Conservation (phyloP, 2,329 filamentous ascomycete species). For the Fusarium proliferatum region DNA sequence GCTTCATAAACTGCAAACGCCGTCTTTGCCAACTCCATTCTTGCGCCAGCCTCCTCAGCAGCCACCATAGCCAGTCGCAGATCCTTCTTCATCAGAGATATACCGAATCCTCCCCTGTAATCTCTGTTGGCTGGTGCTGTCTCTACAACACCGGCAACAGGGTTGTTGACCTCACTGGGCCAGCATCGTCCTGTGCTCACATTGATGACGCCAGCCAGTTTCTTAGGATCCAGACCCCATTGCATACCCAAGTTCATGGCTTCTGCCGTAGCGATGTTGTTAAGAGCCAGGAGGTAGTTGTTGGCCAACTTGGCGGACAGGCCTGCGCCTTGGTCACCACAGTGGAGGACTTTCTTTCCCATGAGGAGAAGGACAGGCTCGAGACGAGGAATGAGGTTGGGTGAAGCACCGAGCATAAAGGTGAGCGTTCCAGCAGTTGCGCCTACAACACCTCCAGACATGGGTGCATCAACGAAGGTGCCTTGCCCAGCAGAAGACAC, state of each 20-base stretch:
- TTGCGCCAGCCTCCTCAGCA: slow-evolving; percentile 73
- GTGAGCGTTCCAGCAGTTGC: slow-evolving; percentile 88
- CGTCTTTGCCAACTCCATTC: slow-evolving; percentile 70
- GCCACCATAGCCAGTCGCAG: slow-evolving; percentile 78
- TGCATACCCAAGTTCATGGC: slow-evolving; percentile 73
- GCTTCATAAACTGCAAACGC: slow-evolving; percentile 75
- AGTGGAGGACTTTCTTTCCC: slow-evolving; percentile 87
- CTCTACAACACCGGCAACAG: slow-evolving; percentile 85
- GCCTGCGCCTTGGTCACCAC: slow-evolving; percentile 85
- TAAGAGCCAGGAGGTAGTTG: slow-evolving; percentile 94
- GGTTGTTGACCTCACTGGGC: slow-evolving; percentile 96
- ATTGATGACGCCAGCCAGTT: slow-evolving; percentile 88
- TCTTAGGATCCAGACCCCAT: slow-evolving; percentile 69
- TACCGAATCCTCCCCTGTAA: slow-evolving; percentile 81
- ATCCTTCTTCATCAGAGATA: slow-evolving; percentile 85
- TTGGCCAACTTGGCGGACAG: slow-evolving; percentile 95
- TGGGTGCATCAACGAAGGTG: slow-evolving; percentile 91
- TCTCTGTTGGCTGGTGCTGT: slow-evolving; percentile 79
- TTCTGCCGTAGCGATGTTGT: slow-evolving; percentile 81
- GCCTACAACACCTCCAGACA: slow-evolving; percentile 96
- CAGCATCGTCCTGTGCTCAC: slow-evolving; percentile 94
- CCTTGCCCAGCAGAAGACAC: slow-evolving; percentile 74
- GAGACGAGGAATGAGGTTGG: slow-evolving; percentile 69
- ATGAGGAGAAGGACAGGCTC: slow-evolving; percentile 80
- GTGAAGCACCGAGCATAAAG: slow-evolving; percentile 89